Base-by-base conservation (phyloP, 345 rosid species). In the Passiflora organensis region DNA sequence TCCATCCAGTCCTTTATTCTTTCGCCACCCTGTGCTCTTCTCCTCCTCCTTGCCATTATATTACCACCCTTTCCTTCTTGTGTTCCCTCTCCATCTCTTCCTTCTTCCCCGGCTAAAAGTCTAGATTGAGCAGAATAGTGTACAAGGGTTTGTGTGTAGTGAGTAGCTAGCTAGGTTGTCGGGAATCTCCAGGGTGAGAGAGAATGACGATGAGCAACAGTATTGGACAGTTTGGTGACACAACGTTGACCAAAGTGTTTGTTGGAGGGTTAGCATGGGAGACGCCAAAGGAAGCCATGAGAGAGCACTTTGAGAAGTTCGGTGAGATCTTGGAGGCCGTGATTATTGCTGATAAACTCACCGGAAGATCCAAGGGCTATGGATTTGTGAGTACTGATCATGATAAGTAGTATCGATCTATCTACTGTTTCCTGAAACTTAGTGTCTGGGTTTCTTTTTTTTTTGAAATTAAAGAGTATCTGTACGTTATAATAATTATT, bases 191-290 rank as follows among this genome's bases (percentile, higher is more conserved):
- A n/a, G n/a, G n/a, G n/a, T n/a, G n/a, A n/a, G n/a, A n/a, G n/a
- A n/a, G n/a, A n/a, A 72, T 72, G 77, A 82, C 67, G 51, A 80
- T 74, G 80, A 74, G 63, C 79, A 77, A 59, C 80, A 68, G 39
- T 53, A 58, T 49, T 38, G 84, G 84, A 34, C 85, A 70, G 71
- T 87, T 87, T 15, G 97, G 90, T 1, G 99, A 93, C 74, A 83
- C 99, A 2, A 86, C 96, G 41, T 75, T 89, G 59, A 93, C 99
- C 65, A 93, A 93, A 73, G 89, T 93, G 63, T 93, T 93, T 59
- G 94, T 93, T 4, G 99, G 99, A 36, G 99, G 99, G 1, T 75
- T 93, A 34, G 95, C 99, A 18, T 93, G 96, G 99, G 99, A 93
- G 62, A 89, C 95, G 3, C 87, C 85, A 1, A 93, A 80, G 65